These are phyloP conservation scores for Mitragyna speciosa DNA, from an alignment of 257 asterid species.

Conservation along the genomic window DNA sequence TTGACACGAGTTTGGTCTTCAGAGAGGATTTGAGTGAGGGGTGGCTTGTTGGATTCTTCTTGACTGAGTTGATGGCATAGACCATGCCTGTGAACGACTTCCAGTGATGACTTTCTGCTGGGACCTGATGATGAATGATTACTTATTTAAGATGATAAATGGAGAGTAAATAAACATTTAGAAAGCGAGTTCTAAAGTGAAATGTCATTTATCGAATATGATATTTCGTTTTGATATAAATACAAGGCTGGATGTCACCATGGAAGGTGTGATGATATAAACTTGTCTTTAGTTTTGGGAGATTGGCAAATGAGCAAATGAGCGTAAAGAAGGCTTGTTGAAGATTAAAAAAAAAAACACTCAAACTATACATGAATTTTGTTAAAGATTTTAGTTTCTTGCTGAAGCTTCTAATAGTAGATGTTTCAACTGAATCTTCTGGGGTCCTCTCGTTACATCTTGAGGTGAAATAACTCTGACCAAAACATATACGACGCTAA, in stretches of 20 bases:
- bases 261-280: background rate
- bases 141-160: background rate
- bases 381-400: background rate
- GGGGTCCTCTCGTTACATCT: too few relatives aligned
- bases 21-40: slow-evolving; percentile 45
- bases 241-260: background rate
- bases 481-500: too few relatives aligned
- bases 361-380: background rate
- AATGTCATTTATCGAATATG: too few relatives aligned
- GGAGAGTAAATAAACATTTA: background rate
- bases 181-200: background rate
- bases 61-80: slow-evolving; percentile 43
- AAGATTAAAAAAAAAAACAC: too few relatives aligned
- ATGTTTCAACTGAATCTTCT: background rate
- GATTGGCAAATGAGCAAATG: background rate
- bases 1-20: slow-evolving; percentile 54
- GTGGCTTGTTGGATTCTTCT: slow-evolving; percentile 14
- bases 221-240: too few relatives aligned
- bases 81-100: slow-evolving; percentile 54
- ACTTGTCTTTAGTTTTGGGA: background rate
- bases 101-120: slow-evolving; percentile 44
- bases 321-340: background rate
- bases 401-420: background rate
- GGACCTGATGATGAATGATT: slow-evolving; percentile 37
- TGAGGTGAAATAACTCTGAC: too few relatives aligned